Evolutionary conservation across 2,329 filamentous ascomycete genomes (phyloP).

Genomic region (Podosphaera xanthii): DNA sequence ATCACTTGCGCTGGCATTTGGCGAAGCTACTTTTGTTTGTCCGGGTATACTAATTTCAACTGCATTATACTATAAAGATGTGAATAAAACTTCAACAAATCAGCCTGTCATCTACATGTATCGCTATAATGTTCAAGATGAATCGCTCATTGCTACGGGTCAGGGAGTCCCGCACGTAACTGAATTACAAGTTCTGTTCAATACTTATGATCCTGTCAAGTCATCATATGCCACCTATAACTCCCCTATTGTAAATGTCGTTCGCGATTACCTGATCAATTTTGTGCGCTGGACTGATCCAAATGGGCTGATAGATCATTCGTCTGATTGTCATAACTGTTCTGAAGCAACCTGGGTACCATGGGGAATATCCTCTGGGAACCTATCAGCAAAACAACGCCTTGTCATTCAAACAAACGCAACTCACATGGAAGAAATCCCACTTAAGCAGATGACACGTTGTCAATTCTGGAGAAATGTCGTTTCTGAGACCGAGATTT

Average conservation of each 20-base stretch:
- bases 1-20: constrained; percentile 16
- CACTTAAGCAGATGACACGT: background rate
- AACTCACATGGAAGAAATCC: background rate
- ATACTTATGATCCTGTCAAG: constrained; percentile 12
- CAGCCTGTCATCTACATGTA: background rate
- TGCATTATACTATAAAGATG: background rate
- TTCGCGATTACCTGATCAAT: constrained; percentile 10
- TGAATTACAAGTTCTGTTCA: constrained; percentile 19
- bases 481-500: background rate
- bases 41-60: constrained; percentile 1
- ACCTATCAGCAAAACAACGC: background rate
- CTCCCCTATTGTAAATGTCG: constrained; percentile 3
- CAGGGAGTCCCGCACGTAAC: constrained; percentile 30
- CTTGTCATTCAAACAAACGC: constrained; percentile 1
- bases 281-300: constrained; percentile 9
- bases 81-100: background rate
- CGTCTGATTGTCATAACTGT: background rate
- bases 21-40: constrained; percentile 1
- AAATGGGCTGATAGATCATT: constrained; percentile 2
- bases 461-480: constrained; percentile 2
- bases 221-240: constrained; percentile 4
- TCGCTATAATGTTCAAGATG: constrained; percentile 25
- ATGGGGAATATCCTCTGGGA: background rate
- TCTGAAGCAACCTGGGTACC: background rate
- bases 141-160: constrained; percentile 35